Evolutionary conservation across 495 filamentous ascomycete genomes (phyloP).

Genomic region (Aspergillus campestris): DNA sequence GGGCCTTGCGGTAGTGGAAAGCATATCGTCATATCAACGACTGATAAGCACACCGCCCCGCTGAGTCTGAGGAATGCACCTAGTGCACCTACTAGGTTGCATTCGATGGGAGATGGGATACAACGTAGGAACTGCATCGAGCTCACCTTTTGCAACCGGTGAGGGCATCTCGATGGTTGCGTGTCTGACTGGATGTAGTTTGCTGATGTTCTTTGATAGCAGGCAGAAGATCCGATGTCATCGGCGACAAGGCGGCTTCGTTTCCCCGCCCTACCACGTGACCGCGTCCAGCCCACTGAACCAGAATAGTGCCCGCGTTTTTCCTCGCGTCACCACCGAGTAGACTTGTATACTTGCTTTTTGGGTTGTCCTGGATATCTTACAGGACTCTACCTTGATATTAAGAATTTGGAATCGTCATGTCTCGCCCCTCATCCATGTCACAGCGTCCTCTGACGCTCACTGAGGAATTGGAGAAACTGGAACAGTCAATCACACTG

Average conservation of each 20-base stretch:
- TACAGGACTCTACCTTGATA: too few relatives aligned
- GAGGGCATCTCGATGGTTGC: conserved; percentile 35
- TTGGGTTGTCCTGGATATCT: too few relatives aligned
- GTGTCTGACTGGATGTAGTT: neutral
- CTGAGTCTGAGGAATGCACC: conserved; percentile 1
- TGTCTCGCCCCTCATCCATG: conserved; percentile 45
- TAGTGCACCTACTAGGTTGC: neutral
- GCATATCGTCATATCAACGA: conserved; percentile 10
- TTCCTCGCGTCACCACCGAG: conserved; percentile 14
- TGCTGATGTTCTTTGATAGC: neutral
- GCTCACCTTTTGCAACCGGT: conserved; percentile 46
- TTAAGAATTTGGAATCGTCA: conserved; percentile 8
- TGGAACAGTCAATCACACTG: conserved; percentile 94
- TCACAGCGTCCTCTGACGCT: conserved; percentile 63
- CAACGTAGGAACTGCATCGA: neutral
- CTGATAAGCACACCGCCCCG: conserved; percentile 35
- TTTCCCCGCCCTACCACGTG: conserved; percentile 21
- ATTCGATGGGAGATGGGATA: conserved; percentile 1
- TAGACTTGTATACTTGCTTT: too few relatives aligned
- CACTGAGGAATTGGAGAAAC: conserved; percentile 90
- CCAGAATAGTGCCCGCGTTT: conserved; percentile 5
- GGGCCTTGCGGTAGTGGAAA: neutral
- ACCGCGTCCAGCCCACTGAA: conserved; percentile 14
- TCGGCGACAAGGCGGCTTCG: conserved; percentile 4
- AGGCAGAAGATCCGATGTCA: conserved; percentile 2